Evolutionary conservation across 768 basidiomycete species (phyloP), one percentile per base, ranked within the genome.

Genomic region (Boletus sp.): DNA sequence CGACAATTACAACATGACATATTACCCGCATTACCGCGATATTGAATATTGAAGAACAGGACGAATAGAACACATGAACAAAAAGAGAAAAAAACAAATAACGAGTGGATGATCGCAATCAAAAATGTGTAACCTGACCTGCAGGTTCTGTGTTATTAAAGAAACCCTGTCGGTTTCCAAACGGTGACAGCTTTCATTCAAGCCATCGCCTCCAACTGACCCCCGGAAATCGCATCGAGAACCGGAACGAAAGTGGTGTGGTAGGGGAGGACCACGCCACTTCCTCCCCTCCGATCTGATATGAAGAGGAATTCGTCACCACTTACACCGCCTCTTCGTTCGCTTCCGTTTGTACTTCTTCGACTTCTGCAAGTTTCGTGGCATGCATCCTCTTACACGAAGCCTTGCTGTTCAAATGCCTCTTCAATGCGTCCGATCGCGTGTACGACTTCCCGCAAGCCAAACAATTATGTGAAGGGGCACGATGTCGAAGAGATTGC

Each of bases 391-490:
- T 61, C 59, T 64, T 70, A 56, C 69, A 72, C 29, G 53, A 47
- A 1, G 50, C 61, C 58, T 67, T 69, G 55, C 55, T 58, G 47
- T 62, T 69, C 15, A 70, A 63, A 49, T 70, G 69, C 58, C 69
- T 60, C 65, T 72, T 71, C 54, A 72, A 55, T 7, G 65, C 70
- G 58, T 71, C 70, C 10, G 53, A 15, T 33, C 69, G 65, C 39
- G 70, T 69, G 53, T 69, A 70, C 5, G 58, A 55, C 56, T 67
- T 65, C 40, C 55, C 46, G 21, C 69, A 70, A 10, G 60, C 63
- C 46, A 61, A 34, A 40, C 69, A 72, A 25, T 5, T 7, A 47
- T 59, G 54, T 5, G 63, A 58, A 6, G 70, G 69, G 2, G 40
- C 4, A 51, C 54, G 47, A 40, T 70, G 69, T 10, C 65, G 63